Base-by-base conservation (phyloP, 495 filamentous ascomycete species). In the Penicillium steckii region DNA sequence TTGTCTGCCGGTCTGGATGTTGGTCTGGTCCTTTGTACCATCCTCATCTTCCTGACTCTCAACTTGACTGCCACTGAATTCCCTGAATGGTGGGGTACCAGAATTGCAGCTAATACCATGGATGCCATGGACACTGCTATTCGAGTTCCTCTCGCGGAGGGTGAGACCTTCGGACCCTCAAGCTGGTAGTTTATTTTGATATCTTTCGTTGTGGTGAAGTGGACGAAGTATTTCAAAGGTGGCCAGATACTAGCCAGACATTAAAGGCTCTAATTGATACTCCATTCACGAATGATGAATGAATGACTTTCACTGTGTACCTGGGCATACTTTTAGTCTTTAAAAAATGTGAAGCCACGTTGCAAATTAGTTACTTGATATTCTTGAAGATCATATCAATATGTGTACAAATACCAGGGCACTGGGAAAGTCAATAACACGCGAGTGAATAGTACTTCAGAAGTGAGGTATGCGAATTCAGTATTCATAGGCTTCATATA, bases 41-140 rank as follows among this genome's bases (percentile, higher is more conserved):
- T 91, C 45, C 59, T 90, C 19, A 86, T 90, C 46, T 88, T 91
- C 75, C 77, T 90, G 46, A 74, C 86, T 0, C 70, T 91, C 5
- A 78, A 80, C 24, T 45, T 83, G 50, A 78, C 81, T 19, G 60
- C 71, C 12, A 77, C 76, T 5, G 48, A 64, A 4, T 72, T 80
- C 55, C 80, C 85, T 0, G 56, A 59, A 5, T 91, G 88, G 88
- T 90, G 83, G 72, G 87, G 88, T 1, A 87, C 84, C 29, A 69
- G 60, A 0, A 75, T 77, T 22, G 68, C 72, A 3, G 41, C 50
- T 8, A 62, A 71, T 17, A 80, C 77, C 9, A 60, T 75, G 73
- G 80, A 81, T 60, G 66, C 66, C 7, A 6, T 41, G 44, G 69
- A 69, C 22, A 62, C 50, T 1, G 77, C 77, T 6, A 60, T 79